Evolutionary conservation across 148 eudicot species (phyloP), one percentile per base, ranked within the genome.

Genomic region (Heliosperma pusillum): DNA sequence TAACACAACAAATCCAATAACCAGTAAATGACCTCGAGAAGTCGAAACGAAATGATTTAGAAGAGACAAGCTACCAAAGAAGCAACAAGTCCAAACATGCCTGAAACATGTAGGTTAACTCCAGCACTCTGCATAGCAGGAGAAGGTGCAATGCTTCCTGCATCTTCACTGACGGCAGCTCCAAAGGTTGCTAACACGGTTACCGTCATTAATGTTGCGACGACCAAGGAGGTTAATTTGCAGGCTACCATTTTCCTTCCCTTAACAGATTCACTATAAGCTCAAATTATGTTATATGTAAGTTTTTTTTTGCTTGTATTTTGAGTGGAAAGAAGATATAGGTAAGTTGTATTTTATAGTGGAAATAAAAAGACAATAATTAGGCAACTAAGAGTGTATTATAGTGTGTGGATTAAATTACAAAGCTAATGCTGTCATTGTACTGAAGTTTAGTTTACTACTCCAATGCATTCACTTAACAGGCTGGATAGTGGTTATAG

Each of bases 81-180:
- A 74, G 72, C 85, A 75, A 81, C 22, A 50, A 63, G 78, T 15
- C 85, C 86, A 74, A 83, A 52, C 69, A 83, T 66, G 62, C 77
- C 86, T 16, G 88, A 78, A 71, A 78, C 76, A 50, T 67, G 80
- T 12, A 86, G 74, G 53, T 76, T 75, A 60, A 69, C 72, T 16
- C 83, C 88, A 72, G 77, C 82, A 73, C 85, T 86, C 71, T 86
- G 76, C 86, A 81, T 79, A 33, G 78, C 76, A 1, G 86, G 88
- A 56, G 81, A 40, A 21, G 88, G 88, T 10, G 88, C 86, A 53
- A 75, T 73, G 27, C 73, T 36, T 64, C 76, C 73, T 12, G 57
- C 73, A 64, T 66, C 77, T 44, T 77, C 85, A n/a, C 30, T 60
- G 59, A 76, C 71, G 1, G 67, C 82, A 2, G 64, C 70, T 20